Conservation (phyloP, 768 basidiomycete species). For the Leucocoprinus leucothites region DNA sequence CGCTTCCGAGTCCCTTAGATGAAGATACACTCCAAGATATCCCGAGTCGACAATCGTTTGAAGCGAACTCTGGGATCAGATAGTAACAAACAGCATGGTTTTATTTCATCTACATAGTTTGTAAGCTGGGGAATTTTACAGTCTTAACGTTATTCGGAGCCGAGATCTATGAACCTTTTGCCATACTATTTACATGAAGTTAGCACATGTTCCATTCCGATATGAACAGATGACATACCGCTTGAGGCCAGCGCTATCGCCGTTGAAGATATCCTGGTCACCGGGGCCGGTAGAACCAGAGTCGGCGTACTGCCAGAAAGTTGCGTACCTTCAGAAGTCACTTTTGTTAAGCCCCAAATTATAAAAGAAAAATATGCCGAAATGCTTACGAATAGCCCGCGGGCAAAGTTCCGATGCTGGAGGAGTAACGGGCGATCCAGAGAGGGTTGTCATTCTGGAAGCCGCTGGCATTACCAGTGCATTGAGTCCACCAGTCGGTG, state of each 20-base stretch:
- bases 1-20: no score
- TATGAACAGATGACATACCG: neutral
- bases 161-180: conserved; percentile 3
- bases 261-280: conserved; percentile 58
- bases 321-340: conserved; percentile 32
- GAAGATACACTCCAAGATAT: no score
- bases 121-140: no score
- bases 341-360: neutral
- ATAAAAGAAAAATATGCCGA: neutral
- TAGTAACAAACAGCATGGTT: no score
- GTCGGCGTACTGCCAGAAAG: conserved; percentile 63
- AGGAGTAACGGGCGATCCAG: conserved; percentile 57
- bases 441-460: conserved; percentile 54
- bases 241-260: conserved; percentile 19
- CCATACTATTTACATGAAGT: neutral
- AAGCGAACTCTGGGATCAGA: no score
- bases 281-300: conserved; percentile 54
- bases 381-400: conserved; percentile 51
- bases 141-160: no score
- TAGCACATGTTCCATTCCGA: neutral
- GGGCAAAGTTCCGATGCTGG: conserved; percentile 49
- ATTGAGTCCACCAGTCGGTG: conserved; percentile 66
- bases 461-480: conserved; percentile 54
- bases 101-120: no score
- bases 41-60: no score